These are phyloP conservation scores for Neurospora discreta DNA, from an alignment of 495 filamentous ascomycete species.

Conservation along the genomic window DNA sequence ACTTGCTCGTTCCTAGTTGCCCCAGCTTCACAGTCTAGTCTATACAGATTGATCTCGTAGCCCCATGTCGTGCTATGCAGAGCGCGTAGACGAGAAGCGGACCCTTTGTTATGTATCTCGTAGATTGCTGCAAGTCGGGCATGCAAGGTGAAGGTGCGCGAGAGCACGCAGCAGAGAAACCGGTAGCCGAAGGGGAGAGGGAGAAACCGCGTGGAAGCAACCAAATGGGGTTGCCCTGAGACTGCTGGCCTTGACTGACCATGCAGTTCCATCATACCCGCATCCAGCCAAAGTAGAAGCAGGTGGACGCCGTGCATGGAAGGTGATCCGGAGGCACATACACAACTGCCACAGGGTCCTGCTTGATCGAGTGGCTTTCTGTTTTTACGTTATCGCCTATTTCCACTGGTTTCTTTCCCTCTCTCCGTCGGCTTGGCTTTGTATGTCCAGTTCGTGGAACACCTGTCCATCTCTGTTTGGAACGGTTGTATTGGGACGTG, in stretches of 20 bases:
- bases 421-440: neutral
- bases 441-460: neutral
- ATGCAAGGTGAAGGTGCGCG: neutral
- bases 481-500: neutral
- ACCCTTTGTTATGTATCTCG: neutral
- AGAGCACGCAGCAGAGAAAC: neutral
- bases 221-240: neutral
- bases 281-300: neutral
- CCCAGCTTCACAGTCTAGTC: neutral
- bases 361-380: slow-evolving; percentile 11
- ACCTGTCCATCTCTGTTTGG: neutral
- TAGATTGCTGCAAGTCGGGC: neutral
- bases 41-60: neutral
- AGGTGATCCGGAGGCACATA: neutral
- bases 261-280: neutral
- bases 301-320: neutral
- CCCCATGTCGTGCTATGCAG: neutral
- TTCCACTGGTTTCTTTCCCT: neutral
- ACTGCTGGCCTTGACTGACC: neutral
- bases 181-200: neutral
- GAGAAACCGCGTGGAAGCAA: neutral
- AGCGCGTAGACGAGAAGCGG: neutral
- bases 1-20: neutral
- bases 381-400: neutral
- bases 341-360: neutral